A percentile compares a stretch with the other conserved stretches of the same genome.
Conservation (phyloP, 306 rosid genomes). For the Quercus robur region DNA sequence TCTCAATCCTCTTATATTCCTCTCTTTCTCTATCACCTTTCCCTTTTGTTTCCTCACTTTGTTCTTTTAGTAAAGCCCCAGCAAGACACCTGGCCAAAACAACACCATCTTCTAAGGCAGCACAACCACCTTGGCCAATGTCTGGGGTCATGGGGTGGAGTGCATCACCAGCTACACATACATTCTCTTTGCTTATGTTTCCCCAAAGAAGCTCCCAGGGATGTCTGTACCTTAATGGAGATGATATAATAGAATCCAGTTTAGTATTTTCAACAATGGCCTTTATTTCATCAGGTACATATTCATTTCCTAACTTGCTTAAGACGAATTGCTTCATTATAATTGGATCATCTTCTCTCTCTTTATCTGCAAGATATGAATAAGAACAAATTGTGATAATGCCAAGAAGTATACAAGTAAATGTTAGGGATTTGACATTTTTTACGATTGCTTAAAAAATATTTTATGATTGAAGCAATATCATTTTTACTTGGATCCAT, state of each 20-base stretch:
- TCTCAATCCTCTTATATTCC: conserved; percentile 16
- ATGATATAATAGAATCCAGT: conserved; percentile 20
- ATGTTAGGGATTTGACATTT: too few relatives aligned
- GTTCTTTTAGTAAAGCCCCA: conserved; percentile 5
- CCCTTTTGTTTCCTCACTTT: not conserved
- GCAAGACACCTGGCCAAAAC: conserved; percentile 29
- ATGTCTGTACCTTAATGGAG: conserved; percentile 45
- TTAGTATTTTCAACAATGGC: conserved; percentile 13
- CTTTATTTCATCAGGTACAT: conserved; percentile 1
- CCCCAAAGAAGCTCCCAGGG: conserved; percentile 67
- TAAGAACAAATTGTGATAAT: too few relatives aligned
- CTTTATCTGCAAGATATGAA: conserved; percentile 33
- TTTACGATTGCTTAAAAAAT: too few relatives aligned
- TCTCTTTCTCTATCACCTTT: not conserved
- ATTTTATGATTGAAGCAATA: too few relatives aligned
- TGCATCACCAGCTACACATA: conserved; percentile 66
- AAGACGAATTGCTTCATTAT: conserved; percentile 16
- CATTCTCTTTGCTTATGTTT: conserved; percentile 53
- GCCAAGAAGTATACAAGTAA: too few relatives aligned
- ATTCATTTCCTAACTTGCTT: conserved; percentile 19
- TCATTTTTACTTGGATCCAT: too few relatives aligned
- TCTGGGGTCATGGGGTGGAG: conserved; percentile 73
- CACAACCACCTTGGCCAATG: conserved; percentile 61
- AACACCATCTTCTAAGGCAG: conserved; percentile 59
- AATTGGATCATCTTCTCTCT: conserved; percentile 14